Base-by-base conservation (phyloP, 2,329 filamentous ascomycete species). In the Cryphonectria radicalis region DNA sequence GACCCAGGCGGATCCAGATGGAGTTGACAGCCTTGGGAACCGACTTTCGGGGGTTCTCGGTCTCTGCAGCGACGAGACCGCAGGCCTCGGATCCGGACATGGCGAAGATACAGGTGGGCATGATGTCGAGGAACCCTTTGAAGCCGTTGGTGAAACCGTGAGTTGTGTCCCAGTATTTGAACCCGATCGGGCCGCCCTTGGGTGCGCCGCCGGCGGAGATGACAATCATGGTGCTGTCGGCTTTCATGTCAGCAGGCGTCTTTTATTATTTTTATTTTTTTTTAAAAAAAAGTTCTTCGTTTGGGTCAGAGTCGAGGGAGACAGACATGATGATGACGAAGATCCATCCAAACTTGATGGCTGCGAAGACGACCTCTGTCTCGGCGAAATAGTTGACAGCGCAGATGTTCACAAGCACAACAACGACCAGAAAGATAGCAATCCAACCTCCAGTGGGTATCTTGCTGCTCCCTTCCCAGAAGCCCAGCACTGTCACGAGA, bases 51-150 rank as follows among this genome's bases (percentile, higher is more conserved):
- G 84, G 83, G 73, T 85, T 85, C 6, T 73, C 74, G 0, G 82
- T 82, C 73, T 85, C 84, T 14, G 82, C 82, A 0, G 83, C 82
- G 4, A 83, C 81, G 4, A 85, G 76, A 25, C 82, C 83, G 11
- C 77, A 77, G 72, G 82, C 83, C 71, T 85, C 83, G 0, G 81
- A 81, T 8, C 83, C 83, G 6, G 82, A 84, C 75, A 89, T 89
- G 40, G 87, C 85, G 76, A 89, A 89, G 19, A 84, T 73, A 43
- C 72, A 73, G 10, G 72, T 73, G 40, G 87, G 72, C 74, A 89
- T 84, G n/a, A 89, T 86, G 19, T 82, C 81, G 75, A 88, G 88
- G 76, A 89, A 86, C 3, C 83, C 83, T 70, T 82, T 83, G 79
- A 84, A 84, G 66, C 82, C 82, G 70, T 85, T 77, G 2, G 78